Evolutionary conservation across 768 basidiomycete genomes (phyloP).

Genomic region (Filobasidium wieringae): DNA sequence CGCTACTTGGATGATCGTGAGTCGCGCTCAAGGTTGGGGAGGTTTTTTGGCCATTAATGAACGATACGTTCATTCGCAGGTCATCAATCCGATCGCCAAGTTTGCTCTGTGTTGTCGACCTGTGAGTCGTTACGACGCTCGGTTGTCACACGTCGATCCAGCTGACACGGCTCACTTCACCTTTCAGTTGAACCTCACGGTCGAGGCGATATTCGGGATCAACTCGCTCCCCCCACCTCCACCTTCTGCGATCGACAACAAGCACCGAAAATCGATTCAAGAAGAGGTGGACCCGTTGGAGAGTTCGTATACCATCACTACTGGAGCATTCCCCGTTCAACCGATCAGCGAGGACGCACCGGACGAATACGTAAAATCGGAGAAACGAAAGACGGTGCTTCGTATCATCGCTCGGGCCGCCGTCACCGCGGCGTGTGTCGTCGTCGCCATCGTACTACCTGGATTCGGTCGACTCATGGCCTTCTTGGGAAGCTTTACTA

Average conservation of each 20-base stretch:
- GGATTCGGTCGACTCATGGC: conserved; percentile 67
- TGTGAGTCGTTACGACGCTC: conserved; percentile 41
- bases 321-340: conserved; percentile 21
- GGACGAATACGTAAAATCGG: conserved; percentile 25
- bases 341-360: conserved; percentile 37
- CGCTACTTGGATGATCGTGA: conserved; percentile 75
- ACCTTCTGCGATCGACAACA: not conserved
- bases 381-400: conserved; percentile 17
- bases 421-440: conserved; percentile 52
- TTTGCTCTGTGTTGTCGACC: conserved; percentile 75
- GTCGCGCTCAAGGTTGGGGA: conserved; percentile 47
- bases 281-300: conserved; percentile 6
- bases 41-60: conserved; percentile 35
- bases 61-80: not conserved
- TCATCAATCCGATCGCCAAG: conserved; percentile 48
- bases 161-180: no score
- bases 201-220: conserved; percentile 66
- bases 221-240: conserved; percentile 37
- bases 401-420: conserved; percentile 48
- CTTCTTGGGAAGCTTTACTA: conserved; percentile 79
- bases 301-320: conserved; percentile 27
- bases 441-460: conserved; percentile 62
- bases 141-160: not conserved
- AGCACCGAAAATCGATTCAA: not conserved
- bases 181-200: conserved; percentile 60